Base-by-base conservation (phyloP, 2,329 filamentous ascomycete genomes). In the Venturia nashicola region DNA sequence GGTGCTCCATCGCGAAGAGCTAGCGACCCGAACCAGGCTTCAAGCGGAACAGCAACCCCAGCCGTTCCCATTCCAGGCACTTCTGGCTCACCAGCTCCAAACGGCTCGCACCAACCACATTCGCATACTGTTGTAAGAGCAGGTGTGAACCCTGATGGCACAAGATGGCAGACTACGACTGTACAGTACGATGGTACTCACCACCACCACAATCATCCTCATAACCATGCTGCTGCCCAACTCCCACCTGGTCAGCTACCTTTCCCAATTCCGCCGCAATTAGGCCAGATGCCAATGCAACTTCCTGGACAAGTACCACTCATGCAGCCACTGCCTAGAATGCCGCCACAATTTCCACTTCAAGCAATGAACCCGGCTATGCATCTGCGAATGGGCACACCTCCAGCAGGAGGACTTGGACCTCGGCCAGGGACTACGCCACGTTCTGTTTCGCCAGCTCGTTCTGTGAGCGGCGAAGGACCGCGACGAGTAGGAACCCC, bases 391-490 rank as follows among this genome's bases (percentile, higher is more conserved):
- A 43, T 63, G 36, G 61, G 43, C 51, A 51, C 51, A 40, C 61
- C 61, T 40, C 46, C 46, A 14, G 34, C 48, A 32, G 36, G 59
- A 14, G 59, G 48, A 3, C 48, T 57, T 5, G 59, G 61, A 32
- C 61, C 51, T 34, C 44, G 61, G 8, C 48, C 61, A 7, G 42
- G 46, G 14, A 34, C 23, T 12, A 63, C 61, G 27, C 61, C 61
- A 16, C 44, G 61, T 27, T 63, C 61, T 2, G 48, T 42, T 16
- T 63, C 61, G 7, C 61, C 61, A n/a, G 61, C 48, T 23, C 46
- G 61, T 18, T 63, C 61, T 34, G 51, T 63, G n/a, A 63, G 61
- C 32, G 46, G 51, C 32, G 61, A 63, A 32, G 61, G 61, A 12
- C 61, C 46, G 14, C 46, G 61, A 16, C 61, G 61, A 11, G 48